Base-by-base conservation (phyloP, 2,329 filamentous ascomycete species). In the Didymella glomerata region DNA sequence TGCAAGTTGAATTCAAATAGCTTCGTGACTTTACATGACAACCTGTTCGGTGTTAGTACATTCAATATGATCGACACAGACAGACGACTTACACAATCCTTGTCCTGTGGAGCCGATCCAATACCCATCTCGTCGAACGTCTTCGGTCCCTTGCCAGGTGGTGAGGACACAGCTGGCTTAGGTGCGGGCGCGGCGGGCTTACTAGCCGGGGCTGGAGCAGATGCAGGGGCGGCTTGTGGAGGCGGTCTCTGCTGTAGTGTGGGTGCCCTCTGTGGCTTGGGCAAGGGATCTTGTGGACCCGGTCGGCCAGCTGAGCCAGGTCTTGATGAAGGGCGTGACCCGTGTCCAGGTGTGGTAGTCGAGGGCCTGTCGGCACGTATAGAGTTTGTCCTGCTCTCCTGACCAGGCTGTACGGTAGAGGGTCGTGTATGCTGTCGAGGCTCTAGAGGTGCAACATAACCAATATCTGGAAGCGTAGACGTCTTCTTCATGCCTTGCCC, bases 111-210 rank as follows among this genome's bases (percentile, higher is more conserved):
- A 47, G 84, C 88, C 70, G 88, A 85, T 7, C 93, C 92, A 68
- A 99, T 94, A 38, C 95, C 95, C 95, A 99, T 99, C 75, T 96
- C 93, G 75, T 97, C 94, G 76, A 99, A 99, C 0, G 95, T 98
- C 69, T 95, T 92, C 1, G 95, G 94, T 11, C 94, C 95, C 73
- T 93, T 91, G 48, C 84, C 85, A 30, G 85, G 81, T 45, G 76
- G 61, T 57, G 65, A 60, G 25, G 66, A 45, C 24, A 65, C 61
- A n/a, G 70, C 60, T n/a, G 76, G 68, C 54, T 75, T 72, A 16
- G 59, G 52, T 20, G 71, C 62, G 6, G 73, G 62, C 14, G 71
- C 66, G 27, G 70, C 66, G n/a, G 45, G 66, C 47, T 70, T 64
- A 56, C 60, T 48, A 48, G 67, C 62, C 38, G 66, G 50, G 24